These are phyloP conservation scores for Cyclotella kingstonii DNA, from an alignment of 108 stramenopile species.

Conservation along the genomic window DNA sequence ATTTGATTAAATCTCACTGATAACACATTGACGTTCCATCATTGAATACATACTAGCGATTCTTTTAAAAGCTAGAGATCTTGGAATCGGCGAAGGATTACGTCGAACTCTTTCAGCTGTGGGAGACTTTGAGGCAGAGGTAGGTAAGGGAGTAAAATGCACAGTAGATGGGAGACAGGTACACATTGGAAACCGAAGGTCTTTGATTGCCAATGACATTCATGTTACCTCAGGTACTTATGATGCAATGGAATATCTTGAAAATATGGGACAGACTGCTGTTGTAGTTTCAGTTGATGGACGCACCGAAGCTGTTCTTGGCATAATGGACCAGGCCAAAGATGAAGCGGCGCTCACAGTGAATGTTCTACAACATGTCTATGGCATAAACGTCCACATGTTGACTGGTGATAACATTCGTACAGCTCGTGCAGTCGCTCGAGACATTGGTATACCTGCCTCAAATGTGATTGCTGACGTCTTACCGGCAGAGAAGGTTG, in stretches of 20 bases:
- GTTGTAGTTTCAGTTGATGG: conserved; percentile 77
- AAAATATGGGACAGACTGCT: conserved; percentile 81
- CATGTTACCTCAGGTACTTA: conserved; percentile 41
- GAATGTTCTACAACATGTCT: conserved; percentile 46
- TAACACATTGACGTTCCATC: too few species aligned
- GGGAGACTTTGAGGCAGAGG: conserved; percentile 51
- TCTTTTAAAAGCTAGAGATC: conserved; percentile 31
- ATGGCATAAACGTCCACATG: conserved; percentile 73
- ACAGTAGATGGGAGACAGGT: conserved; percentile 51
- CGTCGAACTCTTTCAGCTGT: conserved; percentile 21
- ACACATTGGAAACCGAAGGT: conserved; percentile 75
- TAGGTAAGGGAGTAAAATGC: conserved; percentile 80
- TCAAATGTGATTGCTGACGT: conserved; percentile 83
- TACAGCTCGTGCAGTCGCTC: conserved; percentile 72
- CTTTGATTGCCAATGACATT: conserved; percentile 53
- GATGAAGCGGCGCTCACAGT: conserved; percentile 66
- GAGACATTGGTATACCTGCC: conserved; percentile 63
- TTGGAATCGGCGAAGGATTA: conserved; percentile 40
- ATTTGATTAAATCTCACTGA: too few species aligned
- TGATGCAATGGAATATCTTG: conserved; percentile 59
- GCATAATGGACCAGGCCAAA: conserved; percentile 72
- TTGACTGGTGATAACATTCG: conserved; percentile 77
- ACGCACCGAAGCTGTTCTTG: conserved; percentile 64
- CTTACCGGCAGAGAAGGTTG: conserved; percentile 82
- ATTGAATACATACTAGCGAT: conserved; percentile 24